A percentile compares a stretch with the other conserved stretches of the same genome.
Evolutionary conservation across 257 asterid species (phyloP).

Genomic region (Lycium barbarum): DNA sequence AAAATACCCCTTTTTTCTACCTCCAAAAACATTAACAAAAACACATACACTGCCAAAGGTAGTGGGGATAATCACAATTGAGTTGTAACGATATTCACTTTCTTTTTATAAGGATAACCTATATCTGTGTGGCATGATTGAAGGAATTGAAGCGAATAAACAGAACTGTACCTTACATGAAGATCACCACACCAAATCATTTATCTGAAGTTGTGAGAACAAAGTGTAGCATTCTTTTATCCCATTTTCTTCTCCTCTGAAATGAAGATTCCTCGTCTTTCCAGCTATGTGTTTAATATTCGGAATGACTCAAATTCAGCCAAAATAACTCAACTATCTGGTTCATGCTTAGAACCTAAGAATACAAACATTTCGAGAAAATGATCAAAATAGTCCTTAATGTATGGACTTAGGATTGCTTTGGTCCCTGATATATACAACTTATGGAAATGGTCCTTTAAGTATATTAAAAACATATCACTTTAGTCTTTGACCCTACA

Average conservation of each 20-base stretch:
- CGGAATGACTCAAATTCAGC: slow-evolving; percentile 90
- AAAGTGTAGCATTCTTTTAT: slow-evolving; percentile 84
- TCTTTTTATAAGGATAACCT: not conserved
- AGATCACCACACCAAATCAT: slow-evolving; percentile 98
- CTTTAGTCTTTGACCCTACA: too few species aligned
- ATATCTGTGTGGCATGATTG: not conserved
- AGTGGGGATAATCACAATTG: not conserved
- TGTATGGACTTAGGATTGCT: too few species aligned
- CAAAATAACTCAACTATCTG: slow-evolving; percentile 86
- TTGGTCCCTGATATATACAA: too few species aligned
- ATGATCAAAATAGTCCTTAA: too few species aligned
- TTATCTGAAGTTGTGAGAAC: slow-evolving; percentile 69
- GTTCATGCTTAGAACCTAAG: slow-evolving; percentile 85
- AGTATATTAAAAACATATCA: too few species aligned
- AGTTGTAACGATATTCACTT: not conserved
- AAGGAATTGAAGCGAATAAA: slow-evolving; percentile 22
- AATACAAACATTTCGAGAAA: slow-evolving; percentile 29
- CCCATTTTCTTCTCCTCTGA: slow-evolving; percentile 98
- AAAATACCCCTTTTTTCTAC: not conserved
- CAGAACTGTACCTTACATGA: slow-evolving; percentile 72
- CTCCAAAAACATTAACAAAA: not conserved
- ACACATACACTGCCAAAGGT: not conserved
- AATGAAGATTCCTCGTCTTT: slow-evolving; percentile 90
- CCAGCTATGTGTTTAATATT: slow-evolving; percentile 89
- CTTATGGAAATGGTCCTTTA: too few species aligned